A percentile compares a stretch with the other conserved stretches of the same genome.
phyloP scores from a whole-genome alignment of 1,139 yeast species.

The Eremothecium coryli region DNA sequence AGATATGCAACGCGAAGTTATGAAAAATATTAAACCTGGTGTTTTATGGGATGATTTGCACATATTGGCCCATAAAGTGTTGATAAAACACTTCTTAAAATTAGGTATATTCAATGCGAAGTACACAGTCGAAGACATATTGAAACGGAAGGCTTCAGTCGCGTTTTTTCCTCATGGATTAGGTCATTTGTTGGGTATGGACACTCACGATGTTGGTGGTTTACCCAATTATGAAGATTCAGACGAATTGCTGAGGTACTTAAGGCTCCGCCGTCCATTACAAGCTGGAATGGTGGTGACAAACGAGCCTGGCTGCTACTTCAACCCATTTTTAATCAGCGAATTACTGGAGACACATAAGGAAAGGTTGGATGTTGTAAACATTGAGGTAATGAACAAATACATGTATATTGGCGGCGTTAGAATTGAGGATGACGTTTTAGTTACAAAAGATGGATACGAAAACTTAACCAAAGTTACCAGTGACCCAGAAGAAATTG shows the following conservation, averaged over 20 bases:
- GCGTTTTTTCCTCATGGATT: conserved; percentile 91
- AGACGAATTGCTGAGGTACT: conserved; percentile 61
- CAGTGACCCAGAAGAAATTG: conserved; percentile 73
- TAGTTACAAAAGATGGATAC: conserved; percentile 65
- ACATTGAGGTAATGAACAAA: conserved; percentile 55
- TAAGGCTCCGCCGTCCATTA: conserved; percentile 70
- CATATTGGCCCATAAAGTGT: conserved; percentile 62
- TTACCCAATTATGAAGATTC: conserved; percentile 74
- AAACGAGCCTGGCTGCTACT: conserved; percentile 92
- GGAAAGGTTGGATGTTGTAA: conserved; percentile 50
- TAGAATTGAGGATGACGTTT: conserved; percentile 86
- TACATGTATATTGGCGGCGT: conserved; percentile 93
- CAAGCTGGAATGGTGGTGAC: conserved; percentile 79
- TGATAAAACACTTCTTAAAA: conserved; percentile 60
- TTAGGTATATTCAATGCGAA: conserved; percentile 69
- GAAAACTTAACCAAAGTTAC: conserved; percentile 79
- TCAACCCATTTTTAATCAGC: conserved; percentile 71
- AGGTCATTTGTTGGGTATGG: conserved; percentile 90
- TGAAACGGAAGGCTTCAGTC: conserved; percentile 58
- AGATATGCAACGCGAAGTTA: conserved; percentile 70
- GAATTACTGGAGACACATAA: conserved; percentile 49
- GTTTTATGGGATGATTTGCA: conserved; percentile 81
- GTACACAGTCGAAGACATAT: conserved; percentile 55
- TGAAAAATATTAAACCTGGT: conserved; percentile 70
- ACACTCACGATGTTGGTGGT: conserved; percentile 94